Evolutionary conservation across 768 basidiomycete species (phyloP), one percentile per base, ranked within the genome.

Genomic region (Hericium alpestre): DNA sequence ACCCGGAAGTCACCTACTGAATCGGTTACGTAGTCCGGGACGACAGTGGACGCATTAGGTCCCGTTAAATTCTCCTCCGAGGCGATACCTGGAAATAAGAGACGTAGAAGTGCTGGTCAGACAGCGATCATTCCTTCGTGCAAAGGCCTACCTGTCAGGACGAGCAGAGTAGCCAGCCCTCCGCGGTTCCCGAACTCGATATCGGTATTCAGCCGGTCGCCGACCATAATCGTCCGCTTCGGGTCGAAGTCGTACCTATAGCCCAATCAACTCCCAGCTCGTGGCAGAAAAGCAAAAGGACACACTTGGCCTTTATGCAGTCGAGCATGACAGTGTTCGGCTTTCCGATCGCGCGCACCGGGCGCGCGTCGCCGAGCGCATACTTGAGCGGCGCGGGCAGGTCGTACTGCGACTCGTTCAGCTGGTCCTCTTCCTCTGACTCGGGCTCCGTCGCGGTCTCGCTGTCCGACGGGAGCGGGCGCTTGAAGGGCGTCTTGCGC

Each of bases 161-260:
- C 95, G 43, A 97, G 83, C 56, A 97, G 75, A 0, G 95, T 97
- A 16, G 86, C 70, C 20, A 96, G 77, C 25, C 91, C 91, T 43
- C 92, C 91, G 49, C 80, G 80, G 67, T 90, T 79, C 52, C 95
- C 96, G 65, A 98, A 99, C 53, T 88, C 72, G 64, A 99, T 97
- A 71, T 99, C 95, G 5, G 96, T 98, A 68, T 90, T 87, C 62
- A 99, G 77, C 59, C 95, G 82, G 72, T 99, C 95, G 43, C 95
- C 95, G 48, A 98, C 77, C 92, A 99, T 97, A 68, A 98, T 83
- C 15, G 94, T 93, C 54, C 84, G 76, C 59, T 78, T 73, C 46
- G 90, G 90, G 70, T 98, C 88, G 68, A 91, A 93, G 50, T 88
- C 69, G 63, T 94, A 83, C 70, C 93, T 96, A 60, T 12, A 54